phyloP scores from a whole-genome alignment of 345 rosid genomes.

The Fremontodendron californicum region DNA sequence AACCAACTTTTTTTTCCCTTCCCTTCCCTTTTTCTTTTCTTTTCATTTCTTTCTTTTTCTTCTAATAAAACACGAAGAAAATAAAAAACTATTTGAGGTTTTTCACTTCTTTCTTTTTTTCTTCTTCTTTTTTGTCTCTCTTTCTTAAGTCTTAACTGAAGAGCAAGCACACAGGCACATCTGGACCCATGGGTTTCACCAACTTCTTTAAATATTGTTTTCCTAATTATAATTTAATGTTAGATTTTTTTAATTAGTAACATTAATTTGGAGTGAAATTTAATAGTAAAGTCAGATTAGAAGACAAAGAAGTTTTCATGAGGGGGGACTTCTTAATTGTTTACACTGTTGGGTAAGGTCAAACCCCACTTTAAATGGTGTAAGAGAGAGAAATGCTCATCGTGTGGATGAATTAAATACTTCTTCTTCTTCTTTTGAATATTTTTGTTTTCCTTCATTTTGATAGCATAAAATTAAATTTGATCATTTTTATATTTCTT shows the following conservation, averaged over 20 bases:
- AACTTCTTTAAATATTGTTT: no score
- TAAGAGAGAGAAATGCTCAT: not conserved
- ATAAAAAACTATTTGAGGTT: no score
- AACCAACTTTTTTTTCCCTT: not conserved
- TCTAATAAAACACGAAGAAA: not conserved
- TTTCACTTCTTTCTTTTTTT: no score
- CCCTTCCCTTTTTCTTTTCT: not conserved
- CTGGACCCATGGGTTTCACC: not conserved
- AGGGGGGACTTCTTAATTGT: not conserved
- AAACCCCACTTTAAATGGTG: constrained; percentile 15
- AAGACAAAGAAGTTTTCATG: not conserved
- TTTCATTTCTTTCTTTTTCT: not conserved
- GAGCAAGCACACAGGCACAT: not conserved
- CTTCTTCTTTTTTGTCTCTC: no score
- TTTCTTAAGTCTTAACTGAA: not conserved
- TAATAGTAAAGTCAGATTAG: not conserved
- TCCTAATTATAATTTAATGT: not conserved
- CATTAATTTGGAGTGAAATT: not conserved
- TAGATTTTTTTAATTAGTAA: not conserved
- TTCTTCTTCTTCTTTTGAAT: not conserved
- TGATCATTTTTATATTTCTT: no score
- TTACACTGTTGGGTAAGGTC: constrained; percentile 5
- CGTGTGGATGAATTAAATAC: constrained; percentile 15
- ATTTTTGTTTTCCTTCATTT: no score
- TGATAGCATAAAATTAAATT: no score